Conservation (phyloP, 176 grass and related monocot species). For the Alloteropsis semialata region DNA sequence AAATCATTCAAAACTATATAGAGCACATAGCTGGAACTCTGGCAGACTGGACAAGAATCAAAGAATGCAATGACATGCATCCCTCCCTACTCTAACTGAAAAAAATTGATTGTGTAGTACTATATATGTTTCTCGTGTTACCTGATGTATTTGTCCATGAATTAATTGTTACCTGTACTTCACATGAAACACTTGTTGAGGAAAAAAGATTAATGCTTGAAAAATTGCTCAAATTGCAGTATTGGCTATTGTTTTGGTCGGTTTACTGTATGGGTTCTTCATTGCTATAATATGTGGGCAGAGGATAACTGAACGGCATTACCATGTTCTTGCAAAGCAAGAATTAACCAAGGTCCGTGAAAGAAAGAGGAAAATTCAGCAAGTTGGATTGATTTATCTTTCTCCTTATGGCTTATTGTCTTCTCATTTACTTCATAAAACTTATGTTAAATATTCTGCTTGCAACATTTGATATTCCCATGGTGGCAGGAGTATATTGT, state of each 20-base stretch:
- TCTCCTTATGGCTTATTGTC: neutral
- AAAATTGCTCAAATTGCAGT: slow-evolving; percentile 60
- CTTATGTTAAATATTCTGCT: slow-evolving; percentile 2
- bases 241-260: slow-evolving; percentile 89
- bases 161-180: neutral
- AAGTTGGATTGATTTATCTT: slow-evolving; percentile 13
- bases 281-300: slow-evolving; percentile 99
- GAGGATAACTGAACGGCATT: slow-evolving; percentile 91
- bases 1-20: slow-evolving; percentile 9
- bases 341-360: slow-evolving; percentile 87
- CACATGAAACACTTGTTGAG: slow-evolving; percentile 14
- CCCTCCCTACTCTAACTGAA: neutral
- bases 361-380: slow-evolving; percentile 21
- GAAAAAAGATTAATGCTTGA: slow-evolving; percentile 19
- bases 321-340: slow-evolving; percentile 96
- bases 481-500: slow-evolving; percentile 84
- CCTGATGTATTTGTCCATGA: neutral
- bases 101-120: neutral
- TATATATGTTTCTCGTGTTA: neutral
- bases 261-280: slow-evolving; percentile 98
- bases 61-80: neutral
- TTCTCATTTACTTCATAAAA: neutral
- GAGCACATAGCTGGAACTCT: neutral
- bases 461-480: slow-evolving; percentile 11
- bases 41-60: neutral